Conservation (phyloP, 352 stramenopile species). For the Globisporangium viniferum region DNA sequence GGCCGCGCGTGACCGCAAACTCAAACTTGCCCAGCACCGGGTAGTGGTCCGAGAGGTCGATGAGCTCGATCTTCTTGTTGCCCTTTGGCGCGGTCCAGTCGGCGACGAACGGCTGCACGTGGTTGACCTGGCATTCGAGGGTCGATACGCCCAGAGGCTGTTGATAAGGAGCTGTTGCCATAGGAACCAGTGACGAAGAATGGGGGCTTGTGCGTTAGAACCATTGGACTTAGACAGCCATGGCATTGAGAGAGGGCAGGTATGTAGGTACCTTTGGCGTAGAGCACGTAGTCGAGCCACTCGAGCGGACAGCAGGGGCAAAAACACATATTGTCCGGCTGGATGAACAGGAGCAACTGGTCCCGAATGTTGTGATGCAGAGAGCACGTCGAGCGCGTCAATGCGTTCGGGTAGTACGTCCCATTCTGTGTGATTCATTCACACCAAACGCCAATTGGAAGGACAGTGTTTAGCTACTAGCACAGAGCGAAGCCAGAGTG, state of each 20-base stretch:
- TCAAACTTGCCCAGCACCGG: slow-evolving; percentile 67
- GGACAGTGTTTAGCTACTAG: neutral
- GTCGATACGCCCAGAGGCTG: slow-evolving; percentile 53
- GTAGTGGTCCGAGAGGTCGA: slow-evolving; percentile 81
- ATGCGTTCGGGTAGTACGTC: slow-evolving; percentile 44
- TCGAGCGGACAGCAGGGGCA: slow-evolving; percentile 78
- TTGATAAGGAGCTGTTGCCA: slow-evolving; percentile 49
- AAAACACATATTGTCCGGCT: slow-evolving; percentile 59
- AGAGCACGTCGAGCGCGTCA: slow-evolving; percentile 54
- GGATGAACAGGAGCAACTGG: slow-evolving; percentile 31
- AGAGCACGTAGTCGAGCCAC: slow-evolving; percentile 84
- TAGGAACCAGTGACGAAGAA: neutral
- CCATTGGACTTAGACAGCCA: neutral
- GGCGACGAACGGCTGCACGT: slow-evolving; percentile 51
- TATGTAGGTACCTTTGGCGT: slow-evolving; percentile 45
- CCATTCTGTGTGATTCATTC: slow-evolving; percentile 31
- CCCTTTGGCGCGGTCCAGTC: slow-evolving; percentile 62
- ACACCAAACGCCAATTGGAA: neutral
- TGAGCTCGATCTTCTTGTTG: slow-evolving; percentile 49
- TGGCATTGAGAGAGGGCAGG: neutral
- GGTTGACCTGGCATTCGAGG: slow-evolving; percentile 52
- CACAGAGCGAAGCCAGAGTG: neutral
- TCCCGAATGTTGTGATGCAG: slow-evolving; percentile 19
- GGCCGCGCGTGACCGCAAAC: slow-evolving; percentile 46
- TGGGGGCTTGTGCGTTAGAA: neutral